Percentiles rank a stretch among this genome's conserved stretches.
Evolutionary conservation across 208 protist species (phyloP).

Genomic region (Wallacemonas collosoma): DNA sequence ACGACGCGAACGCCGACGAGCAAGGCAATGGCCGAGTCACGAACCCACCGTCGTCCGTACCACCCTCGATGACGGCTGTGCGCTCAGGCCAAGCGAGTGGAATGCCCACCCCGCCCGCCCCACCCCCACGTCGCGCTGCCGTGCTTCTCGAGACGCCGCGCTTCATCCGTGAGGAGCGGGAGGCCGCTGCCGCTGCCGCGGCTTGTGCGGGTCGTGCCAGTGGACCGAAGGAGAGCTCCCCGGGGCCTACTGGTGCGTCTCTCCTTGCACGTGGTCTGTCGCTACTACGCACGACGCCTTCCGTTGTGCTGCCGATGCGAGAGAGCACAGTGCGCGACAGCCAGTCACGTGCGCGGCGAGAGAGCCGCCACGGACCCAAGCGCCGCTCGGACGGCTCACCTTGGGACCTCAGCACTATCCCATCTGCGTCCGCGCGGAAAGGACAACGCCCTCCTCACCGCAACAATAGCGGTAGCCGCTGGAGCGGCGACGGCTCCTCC

Average conservation of each 20-base stretch:
- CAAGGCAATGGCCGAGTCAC: slow-evolving; percentile 9
- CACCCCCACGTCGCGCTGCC: slow-evolving; percentile 22
- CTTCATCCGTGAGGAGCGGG: slow-evolving; percentile 30
- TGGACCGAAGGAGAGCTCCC: not conserved
- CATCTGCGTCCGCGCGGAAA: slow-evolving; percentile 5
- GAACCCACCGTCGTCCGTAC: not conserved
- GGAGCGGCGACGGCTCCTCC: slow-evolving; percentile 12
- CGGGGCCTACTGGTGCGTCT: not conserved
- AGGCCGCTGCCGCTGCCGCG: slow-evolving; percentile 1
- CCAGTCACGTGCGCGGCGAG: not conserved
- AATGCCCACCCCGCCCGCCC: slow-evolving; percentile 9
- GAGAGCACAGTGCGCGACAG: slow-evolving; percentile 15
- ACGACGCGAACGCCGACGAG: not conserved
- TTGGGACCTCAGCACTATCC: slow-evolving; percentile 25
- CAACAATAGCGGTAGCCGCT: not conserved
- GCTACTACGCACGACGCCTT: not conserved
- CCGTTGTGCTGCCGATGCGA: not conserved
- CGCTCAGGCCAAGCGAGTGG: not conserved
- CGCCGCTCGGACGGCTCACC: slow-evolving; percentile 8
- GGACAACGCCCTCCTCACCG: not conserved
- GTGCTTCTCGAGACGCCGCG: slow-evolving; percentile 42
- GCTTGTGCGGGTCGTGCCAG: not conserved
- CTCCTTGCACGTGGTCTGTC: not conserved
- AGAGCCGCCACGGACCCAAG: not conserved
- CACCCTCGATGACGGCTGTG: not conserved